Conservation (phyloP, 139 green algal genomes). For the Tetraselmis chui region DNA sequence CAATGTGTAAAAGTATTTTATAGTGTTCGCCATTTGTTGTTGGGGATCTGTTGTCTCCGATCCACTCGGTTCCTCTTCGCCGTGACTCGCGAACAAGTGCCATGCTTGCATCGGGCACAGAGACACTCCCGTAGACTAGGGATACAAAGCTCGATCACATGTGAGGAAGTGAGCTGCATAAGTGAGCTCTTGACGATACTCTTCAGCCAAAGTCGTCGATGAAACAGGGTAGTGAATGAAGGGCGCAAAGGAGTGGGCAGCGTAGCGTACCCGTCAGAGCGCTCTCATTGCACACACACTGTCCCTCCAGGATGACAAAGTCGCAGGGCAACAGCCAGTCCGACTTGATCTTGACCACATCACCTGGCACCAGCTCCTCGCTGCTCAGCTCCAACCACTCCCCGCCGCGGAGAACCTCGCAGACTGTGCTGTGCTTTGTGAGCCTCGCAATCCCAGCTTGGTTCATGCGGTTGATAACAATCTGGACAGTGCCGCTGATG, state of each 20-base stretch:
- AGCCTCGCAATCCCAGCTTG: slow-evolving; percentile 8
- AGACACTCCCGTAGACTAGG: too few relatives aligned
- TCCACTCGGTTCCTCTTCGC: too few relatives aligned
- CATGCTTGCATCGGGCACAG: too few relatives aligned
- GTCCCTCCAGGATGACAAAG: slow-evolving; percentile 7
- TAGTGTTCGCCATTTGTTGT: too few relatives aligned
- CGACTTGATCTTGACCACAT: slow-evolving; percentile 7
- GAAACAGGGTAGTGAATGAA: background rate
- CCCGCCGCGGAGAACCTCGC: background rate
- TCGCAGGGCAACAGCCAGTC: slow-evolving; percentile 14
- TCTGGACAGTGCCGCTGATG: background rate
- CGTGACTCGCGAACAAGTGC: too few relatives aligned
- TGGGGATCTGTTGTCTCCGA: too few relatives aligned
- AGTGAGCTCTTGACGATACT: too few relatives aligned
- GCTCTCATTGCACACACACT: slow-evolving; percentile 15
- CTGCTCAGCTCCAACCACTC: slow-evolving; percentile 4
- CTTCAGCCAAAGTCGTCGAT: background rate
- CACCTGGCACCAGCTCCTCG: slow-evolving; percentile 10
- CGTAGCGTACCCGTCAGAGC: background rate
- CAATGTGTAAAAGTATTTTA: too few relatives aligned
- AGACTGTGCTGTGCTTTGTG: slow-evolving; percentile 4
- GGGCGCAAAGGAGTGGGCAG: background rate
- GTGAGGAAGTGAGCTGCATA: too few relatives aligned
- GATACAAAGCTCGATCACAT: too few relatives aligned
- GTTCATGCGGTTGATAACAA: background rate